Conservation (phyloP, 805 yeast genomes). For the Cyberlindnera samutprakarnensis region DNA sequence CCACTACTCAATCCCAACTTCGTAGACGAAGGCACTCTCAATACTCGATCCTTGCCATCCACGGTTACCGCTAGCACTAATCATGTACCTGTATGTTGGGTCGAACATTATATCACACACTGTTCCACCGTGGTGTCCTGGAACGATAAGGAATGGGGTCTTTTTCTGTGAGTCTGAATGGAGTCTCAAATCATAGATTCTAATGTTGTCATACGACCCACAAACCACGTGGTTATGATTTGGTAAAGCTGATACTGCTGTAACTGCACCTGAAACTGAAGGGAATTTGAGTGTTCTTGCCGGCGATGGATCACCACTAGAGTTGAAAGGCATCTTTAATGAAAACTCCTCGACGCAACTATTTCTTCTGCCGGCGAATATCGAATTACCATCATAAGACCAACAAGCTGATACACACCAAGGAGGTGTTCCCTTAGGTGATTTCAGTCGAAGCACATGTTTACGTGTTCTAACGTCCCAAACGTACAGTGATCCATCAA, state of each 20-base stretch:
- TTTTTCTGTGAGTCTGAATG: slow-evolving; percentile 30
- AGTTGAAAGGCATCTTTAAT: slow-evolving; percentile 44
- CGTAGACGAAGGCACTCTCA: slow-evolving; percentile 77
- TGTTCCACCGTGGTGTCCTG: slow-evolving; percentile 95
- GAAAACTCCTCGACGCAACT: slow-evolving; percentile 75
- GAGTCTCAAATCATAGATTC: slow-evolving; percentile 69
- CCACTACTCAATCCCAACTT: slow-evolving; percentile 43
- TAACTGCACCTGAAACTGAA: slow-evolving; percentile 82
- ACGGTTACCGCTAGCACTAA: slow-evolving; percentile 88
- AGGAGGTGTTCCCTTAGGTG: slow-evolving; percentile 72
- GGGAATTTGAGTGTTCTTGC: slow-evolving; percentile 67
- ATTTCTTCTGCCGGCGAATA: slow-evolving; percentile 86
- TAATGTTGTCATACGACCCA: slow-evolving; percentile 84
- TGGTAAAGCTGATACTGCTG: slow-evolving; percentile 73
- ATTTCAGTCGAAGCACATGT: slow-evolving; percentile 39
- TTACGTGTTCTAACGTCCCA: slow-evolving; percentile 68
- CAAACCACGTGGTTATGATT: slow-evolving; percentile 73
- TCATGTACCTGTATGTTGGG: slow-evolving; percentile 80
- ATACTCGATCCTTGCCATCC: slow-evolving; percentile 89
- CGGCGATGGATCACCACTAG: slow-evolving; percentile 37
- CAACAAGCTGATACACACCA: slow-evolving; percentile 91
- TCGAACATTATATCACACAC: slow-evolving; percentile 74
- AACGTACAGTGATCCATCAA: slow-evolving; percentile 72
- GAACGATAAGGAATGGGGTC: slow-evolving; percentile 77
- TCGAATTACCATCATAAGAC: slow-evolving; percentile 73